A percentile compares a stretch with the other conserved stretches of the same genome.
Evolutionary conservation across 805 yeast species (phyloP).

Genomic region (Kodamaea kaohsiungensis): DNA sequence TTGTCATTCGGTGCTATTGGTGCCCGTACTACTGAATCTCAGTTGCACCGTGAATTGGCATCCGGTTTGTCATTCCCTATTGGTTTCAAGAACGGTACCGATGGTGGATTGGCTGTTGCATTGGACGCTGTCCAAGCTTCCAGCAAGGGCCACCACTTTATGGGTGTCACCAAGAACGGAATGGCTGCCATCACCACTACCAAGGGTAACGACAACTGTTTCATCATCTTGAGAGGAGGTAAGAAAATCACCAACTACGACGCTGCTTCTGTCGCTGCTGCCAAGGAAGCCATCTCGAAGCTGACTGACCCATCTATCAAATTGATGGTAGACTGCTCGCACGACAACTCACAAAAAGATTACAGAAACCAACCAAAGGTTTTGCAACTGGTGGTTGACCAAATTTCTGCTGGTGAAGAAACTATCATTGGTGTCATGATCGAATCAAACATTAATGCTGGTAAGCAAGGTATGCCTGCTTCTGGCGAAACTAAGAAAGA

Average conservation of each 20-base stretch:
- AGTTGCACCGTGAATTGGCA: conserved; percentile 94
- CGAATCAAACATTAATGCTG: conserved; percentile 89
- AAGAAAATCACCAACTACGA: conserved; percentile 92
- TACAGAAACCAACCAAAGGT: conserved; percentile 95
- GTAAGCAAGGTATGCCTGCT: conserved; percentile 80
- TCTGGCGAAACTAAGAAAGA: conserved; percentile 50
- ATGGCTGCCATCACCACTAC: conserved; percentile 95
- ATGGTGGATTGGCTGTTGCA: conserved; percentile 90
- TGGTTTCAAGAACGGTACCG: conserved; percentile 98
- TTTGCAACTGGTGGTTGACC: conserved; percentile 77
- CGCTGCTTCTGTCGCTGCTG: conserved; percentile 69
- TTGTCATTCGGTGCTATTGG: conserved; percentile 97
- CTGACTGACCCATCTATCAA: conserved; percentile 48
- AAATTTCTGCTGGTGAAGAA: conserved; percentile 78
- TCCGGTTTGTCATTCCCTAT: conserved; percentile 98
- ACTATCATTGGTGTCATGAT: conserved; percentile 91
- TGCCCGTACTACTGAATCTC: conserved; percentile 98
- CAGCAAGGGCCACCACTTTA: conserved; percentile 87
- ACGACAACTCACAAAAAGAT: conserved; percentile 94
- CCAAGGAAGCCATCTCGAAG: conserved; percentile 61
- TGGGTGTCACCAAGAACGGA: conserved; percentile 97
- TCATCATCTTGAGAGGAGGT: conserved; percentile 95
- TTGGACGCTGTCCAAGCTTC: conserved; percentile 94
- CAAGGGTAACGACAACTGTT: conserved; percentile 92
- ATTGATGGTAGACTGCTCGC: conserved; percentile 97